A percentile compares a stretch with the other conserved stretches of the same genome.
phyloP scores from a whole-genome alignment of 768 basidiomycete species.

The Amyloporia xantha region DNA sequence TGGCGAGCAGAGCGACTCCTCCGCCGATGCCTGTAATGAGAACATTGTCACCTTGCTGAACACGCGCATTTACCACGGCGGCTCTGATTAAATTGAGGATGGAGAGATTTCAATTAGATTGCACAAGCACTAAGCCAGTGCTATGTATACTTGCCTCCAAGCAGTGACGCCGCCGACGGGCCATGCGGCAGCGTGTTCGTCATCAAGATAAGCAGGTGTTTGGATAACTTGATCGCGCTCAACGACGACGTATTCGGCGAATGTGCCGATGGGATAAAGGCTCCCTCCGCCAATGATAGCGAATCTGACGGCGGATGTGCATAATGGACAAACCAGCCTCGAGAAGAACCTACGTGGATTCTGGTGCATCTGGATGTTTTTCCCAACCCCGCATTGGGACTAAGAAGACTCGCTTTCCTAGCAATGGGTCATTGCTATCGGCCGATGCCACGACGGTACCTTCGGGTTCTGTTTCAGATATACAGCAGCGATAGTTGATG shows the following conservation, averaged over 20 bases:
- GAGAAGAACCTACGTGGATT: constrained; percentile 42
- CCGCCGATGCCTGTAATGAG: constrained; percentile 82
- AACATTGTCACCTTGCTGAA: constrained; percentile 59
- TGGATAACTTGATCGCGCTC: constrained; percentile 60
- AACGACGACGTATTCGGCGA: constrained; percentile 70
- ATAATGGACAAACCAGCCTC: too few relatives aligned
- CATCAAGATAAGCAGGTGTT: constrained; percentile 60
- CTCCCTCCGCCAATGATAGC: constrained; percentile 58
- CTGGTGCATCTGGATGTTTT: constrained; percentile 54
- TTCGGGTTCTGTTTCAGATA: constrained; percentile 18
- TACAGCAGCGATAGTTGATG: background rate
- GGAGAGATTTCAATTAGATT: too few relatives aligned
- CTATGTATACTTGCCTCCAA: constrained; percentile 66
- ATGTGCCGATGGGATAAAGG: constrained; percentile 58
- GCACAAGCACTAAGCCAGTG: too few relatives aligned
- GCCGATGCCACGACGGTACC: constrained; percentile 58
- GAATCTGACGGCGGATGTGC: too few relatives aligned
- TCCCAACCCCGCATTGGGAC: constrained; percentile 76
- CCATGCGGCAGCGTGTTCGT: constrained; percentile 69
- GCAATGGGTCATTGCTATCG: constrained; percentile 45
- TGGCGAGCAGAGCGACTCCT: constrained; percentile 70
- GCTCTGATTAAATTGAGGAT: constrained; percentile 37
- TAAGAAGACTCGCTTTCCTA: constrained; percentile 67
- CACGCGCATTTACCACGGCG: constrained; percentile 54
- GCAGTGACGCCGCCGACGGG: constrained; percentile 75